phyloP scores from a whole-genome alignment of 2,329 filamentous ascomycete species.

The Calonectria honghensis region DNA sequence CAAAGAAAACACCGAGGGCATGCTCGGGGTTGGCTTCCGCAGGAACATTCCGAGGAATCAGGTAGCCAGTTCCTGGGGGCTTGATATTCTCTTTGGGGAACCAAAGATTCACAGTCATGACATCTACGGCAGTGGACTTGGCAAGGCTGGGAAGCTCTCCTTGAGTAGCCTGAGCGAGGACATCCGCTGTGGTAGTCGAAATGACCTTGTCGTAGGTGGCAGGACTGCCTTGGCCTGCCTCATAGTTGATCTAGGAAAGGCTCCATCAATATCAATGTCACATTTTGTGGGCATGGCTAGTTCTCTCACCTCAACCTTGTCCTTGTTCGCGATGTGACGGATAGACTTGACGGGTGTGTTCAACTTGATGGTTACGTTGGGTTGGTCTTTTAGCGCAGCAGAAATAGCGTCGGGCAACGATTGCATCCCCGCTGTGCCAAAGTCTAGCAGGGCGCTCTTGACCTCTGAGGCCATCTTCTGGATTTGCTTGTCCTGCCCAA shows the following conservation, averaged over 20 bases:
- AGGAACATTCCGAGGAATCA: constrained; percentile 86
- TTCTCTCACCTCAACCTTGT: constrained; percentile 65
- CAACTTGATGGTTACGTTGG: constrained; percentile 77
- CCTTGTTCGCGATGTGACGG: constrained; percentile 59
- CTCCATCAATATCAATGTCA: not conserved
- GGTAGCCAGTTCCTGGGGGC: constrained; percentile 88
- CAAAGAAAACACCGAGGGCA: constrained; percentile 94
- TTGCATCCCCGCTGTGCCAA: constrained; percentile 75
- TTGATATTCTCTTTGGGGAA: constrained; percentile 80
- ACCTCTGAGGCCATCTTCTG: constrained; percentile 57
- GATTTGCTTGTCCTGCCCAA: constrained; percentile 56
- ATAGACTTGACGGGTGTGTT: constrained; percentile 69
- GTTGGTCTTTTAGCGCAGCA: constrained; percentile 67
- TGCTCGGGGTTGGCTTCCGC: constrained; percentile 85
- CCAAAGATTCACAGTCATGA: constrained; percentile 95
- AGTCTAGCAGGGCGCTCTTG: constrained; percentile 59
- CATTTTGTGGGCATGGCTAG: not conserved
- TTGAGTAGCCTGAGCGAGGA: constrained; percentile 63
- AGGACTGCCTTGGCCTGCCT: constrained; percentile 31
- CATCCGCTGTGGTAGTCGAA: constrained; percentile 75
- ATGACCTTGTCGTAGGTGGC: constrained; percentile 74
- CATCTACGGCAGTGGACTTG: constrained; percentile 80
- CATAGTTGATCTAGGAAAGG: constrained; percentile 44
- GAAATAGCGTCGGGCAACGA: constrained; percentile 75
- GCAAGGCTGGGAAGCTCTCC: constrained; percentile 68